Base-by-base conservation (phyloP, 2,329 filamentous ascomycete species). In the Alternaria sp. region DNA sequence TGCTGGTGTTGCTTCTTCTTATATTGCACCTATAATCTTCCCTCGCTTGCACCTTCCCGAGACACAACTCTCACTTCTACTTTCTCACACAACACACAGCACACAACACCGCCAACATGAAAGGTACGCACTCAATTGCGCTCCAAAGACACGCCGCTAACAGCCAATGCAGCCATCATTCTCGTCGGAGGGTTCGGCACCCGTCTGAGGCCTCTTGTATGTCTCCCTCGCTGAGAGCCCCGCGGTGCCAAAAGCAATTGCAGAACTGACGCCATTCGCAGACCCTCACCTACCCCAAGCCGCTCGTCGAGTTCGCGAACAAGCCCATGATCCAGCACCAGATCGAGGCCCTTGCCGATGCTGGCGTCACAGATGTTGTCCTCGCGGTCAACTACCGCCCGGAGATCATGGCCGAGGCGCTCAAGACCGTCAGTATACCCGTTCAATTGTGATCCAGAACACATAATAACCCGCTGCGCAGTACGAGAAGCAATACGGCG, bases 321-420 rank as follows among this genome's bases (percentile, higher is more conserved):
- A 94, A 95, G 84, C 95, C 94, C 79, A 99, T 99, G 94, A 98
- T 99, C 81, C 87, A 96, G 76, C 94, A 98, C 83, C 94, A 99
- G 83, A 92, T 99, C 74, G 93, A 97, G 84, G 93, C 93, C 69
- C 87, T 99, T 70, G 94, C 95, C 71, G 91, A 89, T 62, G 94
- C 93, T 60, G 94, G 94, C 79, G 95, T 98, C 68, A 98, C 93
- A 64, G 94, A 98, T 83, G 96, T 99, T 75, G 94, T 99, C 57
- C 88, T 99, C 59, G 94, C 95, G 64, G 95, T 99, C 81, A 99
- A 99, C 87, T 99, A 99, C 86, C 89, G 94, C 70, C 94, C 94
- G 42, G 95, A 99, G 86, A 88, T 98, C 71, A 98, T 99, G 95
- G 94, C 96, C 75, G 90, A 91, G 75, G 91, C 93, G 66, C 84